phyloP scores from a whole-genome alignment of 2,329 filamentous ascomycete genomes.

The Trichoderma sp. region DNA sequence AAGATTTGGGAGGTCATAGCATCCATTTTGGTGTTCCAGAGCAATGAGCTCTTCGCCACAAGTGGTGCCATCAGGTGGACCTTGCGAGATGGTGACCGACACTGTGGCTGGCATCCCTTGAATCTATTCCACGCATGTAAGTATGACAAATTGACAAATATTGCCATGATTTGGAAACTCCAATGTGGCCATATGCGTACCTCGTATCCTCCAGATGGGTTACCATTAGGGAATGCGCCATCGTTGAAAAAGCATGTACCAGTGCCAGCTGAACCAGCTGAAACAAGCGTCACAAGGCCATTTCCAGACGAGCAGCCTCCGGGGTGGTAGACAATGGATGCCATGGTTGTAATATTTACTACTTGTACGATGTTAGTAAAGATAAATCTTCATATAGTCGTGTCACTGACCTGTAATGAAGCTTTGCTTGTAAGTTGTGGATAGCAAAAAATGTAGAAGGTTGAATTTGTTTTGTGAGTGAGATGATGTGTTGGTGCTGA shows the following conservation, averaged over 20 bases:
- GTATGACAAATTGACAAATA: neutral
- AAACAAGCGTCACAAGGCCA: constrained; percentile 10
- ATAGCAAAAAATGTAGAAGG: neutral
- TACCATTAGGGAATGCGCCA: neutral
- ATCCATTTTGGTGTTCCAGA: constrained; percentile 11
- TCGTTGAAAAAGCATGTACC: constrained; percentile 9
- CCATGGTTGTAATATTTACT: neutral
- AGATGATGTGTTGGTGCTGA: neutral
- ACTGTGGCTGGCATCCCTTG: constrained; percentile 16
- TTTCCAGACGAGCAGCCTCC: constrained; percentile 2
- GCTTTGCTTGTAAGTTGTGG: neutral
- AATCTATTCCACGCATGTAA: neutral
- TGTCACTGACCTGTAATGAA: neutral
- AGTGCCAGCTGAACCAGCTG: neutral
- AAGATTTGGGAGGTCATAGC: constrained; percentile 10
- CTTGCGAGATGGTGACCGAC: constrained; percentile 8
- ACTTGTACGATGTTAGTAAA: neutral
- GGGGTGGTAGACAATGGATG: neutral
- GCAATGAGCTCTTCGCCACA: constrained; percentile 13
- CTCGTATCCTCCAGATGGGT: constrained; percentile 13
- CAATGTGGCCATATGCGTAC: neutral
- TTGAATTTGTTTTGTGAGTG: neutral
- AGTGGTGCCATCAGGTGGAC: constrained; percentile 2
- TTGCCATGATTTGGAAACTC: neutral
- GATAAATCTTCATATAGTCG: neutral